Conservation (phyloP, 371 early-diverging fungal species). For the Mucor plumbeus region DNA sequence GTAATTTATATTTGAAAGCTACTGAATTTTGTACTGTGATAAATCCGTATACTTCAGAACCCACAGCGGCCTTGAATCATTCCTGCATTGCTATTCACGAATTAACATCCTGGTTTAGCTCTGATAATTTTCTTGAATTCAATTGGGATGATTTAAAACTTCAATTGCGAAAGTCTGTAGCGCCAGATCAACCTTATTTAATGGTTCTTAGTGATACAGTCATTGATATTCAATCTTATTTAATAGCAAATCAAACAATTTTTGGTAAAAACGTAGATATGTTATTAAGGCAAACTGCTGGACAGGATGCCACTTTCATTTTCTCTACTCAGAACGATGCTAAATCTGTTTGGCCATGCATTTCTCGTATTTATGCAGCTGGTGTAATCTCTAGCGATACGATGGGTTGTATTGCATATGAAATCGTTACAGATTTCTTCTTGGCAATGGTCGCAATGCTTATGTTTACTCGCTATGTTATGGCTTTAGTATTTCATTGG, state of each 20-base stretch:
- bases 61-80: background rate
- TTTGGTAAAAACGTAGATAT: conserved; percentile 33
- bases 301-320: conserved; percentile 71
- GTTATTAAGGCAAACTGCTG: conserved; percentile 41
- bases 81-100: conserved; percentile 5
- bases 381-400: conserved; percentile 85
- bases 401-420: conserved; percentile 85
- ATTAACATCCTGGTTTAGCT: background rate
- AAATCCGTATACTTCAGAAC: conserved; percentile 2
- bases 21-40: background rate
- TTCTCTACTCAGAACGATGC: conserved; percentile 62
- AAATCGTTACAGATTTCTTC: conserved; percentile 72
- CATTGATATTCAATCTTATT: conserved; percentile 9
- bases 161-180: background rate
- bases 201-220: conserved; percentile 16
- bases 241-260: background rate
- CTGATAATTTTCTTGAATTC: conserved; percentile 8
- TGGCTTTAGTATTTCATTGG: conserved; percentile 89
- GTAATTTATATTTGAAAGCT: background rate
- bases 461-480: conserved; percentile 77
- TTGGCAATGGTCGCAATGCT: conserved; percentile 66
- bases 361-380: conserved; percentile 67
- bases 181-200: background rate
- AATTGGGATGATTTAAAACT: conserved; percentile 9
- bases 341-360: conserved; percentile 59